Percentiles rank a stretch among this genome's conserved stretches.
phyloP scores from a whole-genome alignment of 345 rosid genomes.

The Mallotus nudiflorus region DNA sequence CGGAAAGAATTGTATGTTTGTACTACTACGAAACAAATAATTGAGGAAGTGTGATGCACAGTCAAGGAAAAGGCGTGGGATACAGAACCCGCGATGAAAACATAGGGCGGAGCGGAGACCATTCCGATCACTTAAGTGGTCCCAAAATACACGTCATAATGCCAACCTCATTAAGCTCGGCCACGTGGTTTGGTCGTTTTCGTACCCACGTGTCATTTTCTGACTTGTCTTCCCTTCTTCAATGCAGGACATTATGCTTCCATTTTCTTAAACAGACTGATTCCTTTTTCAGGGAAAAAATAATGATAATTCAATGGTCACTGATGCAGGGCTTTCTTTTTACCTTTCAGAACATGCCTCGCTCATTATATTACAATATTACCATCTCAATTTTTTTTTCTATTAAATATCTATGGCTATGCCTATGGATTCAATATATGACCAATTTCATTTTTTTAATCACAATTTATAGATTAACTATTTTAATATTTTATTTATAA shows the following conservation, averaged over 20 bases:
- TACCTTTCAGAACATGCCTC: neutral
- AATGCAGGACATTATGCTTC: conserved; percentile 34
- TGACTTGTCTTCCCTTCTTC: conserved; percentile 21
- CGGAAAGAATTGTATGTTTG: too few species aligned
- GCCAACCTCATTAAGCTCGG: conserved; percentile 6
- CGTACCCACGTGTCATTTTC: conserved; percentile 29
- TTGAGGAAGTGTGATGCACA: neutral
- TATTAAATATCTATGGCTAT: too few species aligned
- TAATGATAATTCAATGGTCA: neutral
- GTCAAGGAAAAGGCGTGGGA: neutral
- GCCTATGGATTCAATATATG: too few species aligned
- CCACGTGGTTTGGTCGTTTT: conserved; percentile 40
- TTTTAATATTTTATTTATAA: too few species aligned
- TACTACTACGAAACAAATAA: neutral
- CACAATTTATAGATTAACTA: too few species aligned
- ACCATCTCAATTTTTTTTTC: neutral
- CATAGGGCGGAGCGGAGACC: neutral
- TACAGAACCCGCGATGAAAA: too few species aligned
- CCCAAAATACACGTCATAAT: conserved; percentile 29
- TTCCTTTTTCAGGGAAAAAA: neutral
- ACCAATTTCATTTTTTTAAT: too few species aligned
- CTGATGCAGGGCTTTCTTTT: neutral
- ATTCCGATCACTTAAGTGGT: conserved; percentile 22
- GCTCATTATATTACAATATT: neutral
- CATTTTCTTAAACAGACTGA: conserved; percentile 15